These are phyloP conservation scores for Colletotrichum paranaense DNA, from an alignment of 2,329 filamentous ascomycete genomes.

Conservation along the genomic window DNA sequence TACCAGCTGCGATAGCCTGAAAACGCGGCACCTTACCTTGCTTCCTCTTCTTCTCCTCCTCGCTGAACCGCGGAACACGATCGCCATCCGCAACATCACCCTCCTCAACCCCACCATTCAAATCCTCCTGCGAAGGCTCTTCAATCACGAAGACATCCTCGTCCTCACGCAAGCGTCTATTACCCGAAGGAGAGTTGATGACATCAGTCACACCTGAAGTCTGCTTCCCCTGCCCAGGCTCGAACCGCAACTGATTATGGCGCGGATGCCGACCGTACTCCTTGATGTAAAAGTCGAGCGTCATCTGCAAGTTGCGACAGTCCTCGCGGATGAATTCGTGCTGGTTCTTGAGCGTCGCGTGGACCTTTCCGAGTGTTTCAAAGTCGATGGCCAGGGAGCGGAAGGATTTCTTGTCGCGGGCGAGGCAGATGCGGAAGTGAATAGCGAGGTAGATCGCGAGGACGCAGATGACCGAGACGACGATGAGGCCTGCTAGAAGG, in stretches of 20 bases:
- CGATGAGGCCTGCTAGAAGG: background rate
- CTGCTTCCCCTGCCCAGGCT: background rate
- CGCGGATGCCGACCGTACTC: background rate
- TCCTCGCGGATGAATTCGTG: background rate
- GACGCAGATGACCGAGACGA: background rate
- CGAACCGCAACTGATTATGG: background rate
- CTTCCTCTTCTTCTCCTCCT: background rate
- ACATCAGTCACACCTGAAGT: background rate
- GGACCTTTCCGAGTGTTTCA: background rate
- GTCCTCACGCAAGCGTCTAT: rapidly evolving
- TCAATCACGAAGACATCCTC: background rate
- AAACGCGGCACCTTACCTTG: background rate
- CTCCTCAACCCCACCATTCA: background rate
- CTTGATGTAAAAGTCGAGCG: background rate
- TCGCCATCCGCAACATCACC: background rate
- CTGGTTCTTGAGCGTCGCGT: background rate
- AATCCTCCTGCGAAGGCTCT: background rate
- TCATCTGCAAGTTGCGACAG: background rate
- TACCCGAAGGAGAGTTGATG: too few relatives aligned
- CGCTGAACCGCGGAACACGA: background rate
- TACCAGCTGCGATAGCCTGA: background rate
- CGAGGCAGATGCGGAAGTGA: background rate
- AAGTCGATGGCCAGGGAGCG: background rate
- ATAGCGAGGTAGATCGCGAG: background rate
- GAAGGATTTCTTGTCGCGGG: background rate